Percentiles rank a stretch among this genome's conserved stretches.
Conservation (phyloP, 495 filamentous ascomycete genomes). For the Penicillium manginii region DNA sequence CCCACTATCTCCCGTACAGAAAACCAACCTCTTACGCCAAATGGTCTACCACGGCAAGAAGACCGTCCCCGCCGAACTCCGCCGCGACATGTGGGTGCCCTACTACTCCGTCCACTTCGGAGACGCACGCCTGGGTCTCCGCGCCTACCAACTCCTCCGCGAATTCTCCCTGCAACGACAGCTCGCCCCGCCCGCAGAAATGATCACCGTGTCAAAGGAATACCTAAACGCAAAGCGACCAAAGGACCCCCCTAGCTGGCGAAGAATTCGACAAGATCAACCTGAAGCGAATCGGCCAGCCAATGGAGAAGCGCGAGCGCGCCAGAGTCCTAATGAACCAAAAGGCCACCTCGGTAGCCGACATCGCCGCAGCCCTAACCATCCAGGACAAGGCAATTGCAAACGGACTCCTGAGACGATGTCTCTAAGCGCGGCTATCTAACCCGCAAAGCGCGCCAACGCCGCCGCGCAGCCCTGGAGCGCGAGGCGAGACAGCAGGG, state of each 20-base stretch:
- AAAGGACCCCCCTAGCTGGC: conserved; percentile 48
- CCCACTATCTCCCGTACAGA: conserved; percentile 40
- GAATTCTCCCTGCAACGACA: conserved; percentile 67
- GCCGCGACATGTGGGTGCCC: conserved; percentile 91
- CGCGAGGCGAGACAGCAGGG: conserved; percentile 44
- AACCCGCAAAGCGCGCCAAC: conserved; percentile 31
- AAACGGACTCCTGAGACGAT: conserved; percentile 33
- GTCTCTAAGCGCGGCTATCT: conserved; percentile 36
- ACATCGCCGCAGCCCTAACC: conserved; percentile 76
- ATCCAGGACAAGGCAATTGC: conserved; percentile 52
- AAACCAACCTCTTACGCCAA: conserved; percentile 71
- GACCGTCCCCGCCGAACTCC: conserved; percentile 72
- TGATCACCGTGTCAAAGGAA: conserved; percentile 53
- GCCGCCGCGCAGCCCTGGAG: conserved; percentile 37
- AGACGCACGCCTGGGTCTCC: conserved; percentile 64
- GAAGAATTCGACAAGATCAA: conserved; percentile 52
- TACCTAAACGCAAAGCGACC: conserved; percentile 63
- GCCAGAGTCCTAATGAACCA: conserved; percentile 77
- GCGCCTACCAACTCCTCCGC: conserved; percentile 77
- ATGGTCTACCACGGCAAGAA: conserved; percentile 91
- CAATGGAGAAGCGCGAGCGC: conserved; percentile 58
- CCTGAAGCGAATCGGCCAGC: conserved; percentile 43
- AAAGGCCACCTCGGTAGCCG: conserved; percentile 85
- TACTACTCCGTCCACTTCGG: conserved; percentile 77
- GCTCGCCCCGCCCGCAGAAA: conserved; percentile 45